Base-by-base conservation (phyloP, 1,284 basidiomycete species). In the Porphyrellus sp. region DNA sequence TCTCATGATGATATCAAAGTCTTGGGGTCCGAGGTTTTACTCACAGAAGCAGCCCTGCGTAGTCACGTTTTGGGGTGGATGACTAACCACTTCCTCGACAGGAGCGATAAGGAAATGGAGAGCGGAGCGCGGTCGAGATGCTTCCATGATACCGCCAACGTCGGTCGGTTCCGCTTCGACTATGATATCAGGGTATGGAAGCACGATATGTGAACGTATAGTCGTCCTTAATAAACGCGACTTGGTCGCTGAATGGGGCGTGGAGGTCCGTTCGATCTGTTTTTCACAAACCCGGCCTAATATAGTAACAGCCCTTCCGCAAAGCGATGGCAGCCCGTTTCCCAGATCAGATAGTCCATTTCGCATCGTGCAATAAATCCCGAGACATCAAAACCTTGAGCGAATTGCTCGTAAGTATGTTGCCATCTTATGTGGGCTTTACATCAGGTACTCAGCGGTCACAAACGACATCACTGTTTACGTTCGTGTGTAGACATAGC, bases 191-290 rank as follows among this genome's bases (percentile, higher is more conserved):
- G 56, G 65, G 33, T 58, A 67, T 52, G 55, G 60, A 23, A 66
- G 65, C 23, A 69, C 70, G 49, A 74, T 83, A 44, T 88, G 89
- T 62, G 87, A 94, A 71, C 88, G 90, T 48, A 79, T 99, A 35
- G 83, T 99, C 38, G 90, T 98, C 6, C 84, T 98, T 63, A 96
- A 93, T 62, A 98, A 98, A 74, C 81, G 88, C 37, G 97, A 99
- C 72, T 76, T 98, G 40, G 91, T 97, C 6, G 86, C 94, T 43
- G 77, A 80, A 57, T 85, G 86, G 78, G 91, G 93, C 28, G 81
- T 95, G 62, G 80, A 89, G 77, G 94, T 94, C 61, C 59, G 80
- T 68, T 27, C 50, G 35, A 28, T 51, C 52, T 45, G 41, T 8
- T 40, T 38, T 58, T 52, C 53, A 28, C 35, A 30, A 3, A n/a